Percentiles rank a stretch among this genome's conserved stretches.
These are phyloP conservation scores for Geosmithia putterillii DNA, from an alignment of 2,329 filamentous ascomycete genomes.

Conservation along the genomic window DNA sequence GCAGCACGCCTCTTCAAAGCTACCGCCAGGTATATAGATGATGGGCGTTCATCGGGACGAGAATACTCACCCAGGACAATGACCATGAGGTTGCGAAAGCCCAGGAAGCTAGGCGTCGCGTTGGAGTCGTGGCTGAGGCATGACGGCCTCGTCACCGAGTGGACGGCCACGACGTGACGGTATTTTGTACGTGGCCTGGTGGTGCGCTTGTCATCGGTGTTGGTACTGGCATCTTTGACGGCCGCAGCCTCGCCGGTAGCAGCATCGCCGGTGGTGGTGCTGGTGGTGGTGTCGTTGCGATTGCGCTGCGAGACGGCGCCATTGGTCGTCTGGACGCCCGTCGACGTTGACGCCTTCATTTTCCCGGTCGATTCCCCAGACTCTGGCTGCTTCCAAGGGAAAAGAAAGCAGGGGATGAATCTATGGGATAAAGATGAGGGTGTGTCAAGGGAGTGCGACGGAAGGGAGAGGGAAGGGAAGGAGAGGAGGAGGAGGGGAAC, in stretches of 20 bases:
- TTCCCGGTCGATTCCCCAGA: too few relatives aligned
- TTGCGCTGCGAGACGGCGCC: slow-evolving; percentile 2
- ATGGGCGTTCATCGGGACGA: too few relatives aligned
- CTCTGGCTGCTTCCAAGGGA: too few relatives aligned
- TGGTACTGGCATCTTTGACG: slow-evolving; percentile 11
- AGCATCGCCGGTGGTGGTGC: too few relatives aligned
- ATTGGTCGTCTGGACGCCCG: slow-evolving; percentile 15
- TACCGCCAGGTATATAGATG: slow-evolving; percentile 1
- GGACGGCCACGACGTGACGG: slow-evolving; percentile 82
- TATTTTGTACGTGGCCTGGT: slow-evolving; percentile 48
- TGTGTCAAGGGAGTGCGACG: neutral
- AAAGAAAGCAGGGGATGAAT: neutral
- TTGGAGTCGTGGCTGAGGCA: slow-evolving; percentile 76
- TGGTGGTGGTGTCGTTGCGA: slow-evolving; percentile 12
- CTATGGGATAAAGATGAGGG: neutral
- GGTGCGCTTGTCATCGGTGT: slow-evolving; percentile 8
- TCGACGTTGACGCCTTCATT: slow-evolving; percentile 22
- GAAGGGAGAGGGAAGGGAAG: neutral
- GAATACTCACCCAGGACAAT: slow-evolving; percentile 62
- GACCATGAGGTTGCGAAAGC: slow-evolving; percentile 93
- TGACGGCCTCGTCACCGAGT: slow-evolving; percentile 59
- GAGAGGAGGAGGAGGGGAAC: neutral
- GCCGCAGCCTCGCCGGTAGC: too few relatives aligned
- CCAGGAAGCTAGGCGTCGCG: slow-evolving; percentile 70
- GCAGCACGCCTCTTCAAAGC: neutral